Base-by-base conservation (phyloP, 176 grass and related monocot genomes). In the Metroxylon sagu region DNA sequence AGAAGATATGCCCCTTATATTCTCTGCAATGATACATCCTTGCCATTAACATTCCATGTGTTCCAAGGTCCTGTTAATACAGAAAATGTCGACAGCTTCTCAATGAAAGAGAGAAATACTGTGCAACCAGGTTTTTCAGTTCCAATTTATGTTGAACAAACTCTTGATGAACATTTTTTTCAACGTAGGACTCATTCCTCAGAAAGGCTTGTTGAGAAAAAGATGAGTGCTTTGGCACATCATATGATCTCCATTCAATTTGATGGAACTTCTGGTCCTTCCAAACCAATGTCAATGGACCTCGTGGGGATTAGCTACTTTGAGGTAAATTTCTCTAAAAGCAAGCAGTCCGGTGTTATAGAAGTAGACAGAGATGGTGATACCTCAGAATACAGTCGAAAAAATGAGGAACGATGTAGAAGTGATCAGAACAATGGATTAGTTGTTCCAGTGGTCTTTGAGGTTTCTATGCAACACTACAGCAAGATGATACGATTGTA, bases 231-330 rank as follows among this genome's bases (percentile, higher is more conserved):
- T 51, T 81, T 96, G 53, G 69, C 80, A 72, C 92, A 96, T 62
- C 88, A 96, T 83, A 85, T 96, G 86, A 90, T 96, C 62, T 87
- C 87, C 30, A 81, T 96, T 50, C 80, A 96, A 67, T 96, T 96
- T 82, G 83, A 96, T 5, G 87, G 86, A 76, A 96, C 86, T 49
- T 84, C 75, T 23, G 75, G 68, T 25, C 76, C 80, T 49, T 96
- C 92, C 52, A 82, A 76, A 53, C 87, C 83, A 64, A 86, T 96
- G 71, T 96, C 92, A 54, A 96, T 96, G 87, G 92, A 96, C 66
- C 73, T 96, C 82, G 92, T 96, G 64, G 86, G 92, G 27, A 68
- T 90, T 66, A 80, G 77, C 75, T 96, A 77, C 69, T 90, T 96
- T 69, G 86, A 96, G 75, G 87, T 88, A 60, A 86, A 90, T 68